phyloP scores from a whole-genome alignment of 129 eudicot genomes.

The Flaveria robusta region DNA sequence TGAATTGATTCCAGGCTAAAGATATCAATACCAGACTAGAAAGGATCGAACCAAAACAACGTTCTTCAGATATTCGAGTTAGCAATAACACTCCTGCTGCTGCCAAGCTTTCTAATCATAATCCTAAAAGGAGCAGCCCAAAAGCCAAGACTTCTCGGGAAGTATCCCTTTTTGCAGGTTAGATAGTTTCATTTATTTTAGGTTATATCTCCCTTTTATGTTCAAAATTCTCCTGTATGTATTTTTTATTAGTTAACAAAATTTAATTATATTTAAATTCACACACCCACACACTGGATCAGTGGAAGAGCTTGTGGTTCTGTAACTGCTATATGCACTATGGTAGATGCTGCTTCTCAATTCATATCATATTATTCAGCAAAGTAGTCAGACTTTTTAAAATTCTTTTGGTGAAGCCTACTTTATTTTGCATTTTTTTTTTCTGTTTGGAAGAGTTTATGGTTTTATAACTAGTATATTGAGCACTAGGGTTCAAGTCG shows the following conservation, averaged over 20 bases:
- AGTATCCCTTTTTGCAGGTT: conserved; percentile 89
- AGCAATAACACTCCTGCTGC: conserved; percentile 51
- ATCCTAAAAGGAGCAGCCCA: conserved; percentile 84
- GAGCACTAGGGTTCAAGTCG: not conserved
- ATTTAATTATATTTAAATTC: not conserved
- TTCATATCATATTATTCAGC: not conserved
- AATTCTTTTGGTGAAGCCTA: not conserved
- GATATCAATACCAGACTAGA: conserved; percentile 93
- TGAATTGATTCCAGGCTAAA: conserved; percentile 55
- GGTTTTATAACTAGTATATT: not conserved
- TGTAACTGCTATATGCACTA: not conserved
- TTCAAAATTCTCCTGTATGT: not conserved
- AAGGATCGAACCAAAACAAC: conserved; percentile 79
- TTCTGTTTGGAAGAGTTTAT: conserved; percentile 5
- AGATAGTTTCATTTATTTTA: conserved; percentile 5
- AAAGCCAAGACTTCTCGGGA: conserved; percentile 81
- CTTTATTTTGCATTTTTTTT: not conserved
- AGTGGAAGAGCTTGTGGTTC: conserved; percentile 4
- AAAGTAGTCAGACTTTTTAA: not conserved
- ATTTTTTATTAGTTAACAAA: conserved; percentile 5
- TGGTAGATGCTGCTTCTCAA: not conserved
- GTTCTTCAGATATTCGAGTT: conserved; percentile 55
- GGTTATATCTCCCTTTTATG: not conserved
- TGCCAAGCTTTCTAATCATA: conserved; percentile 49
- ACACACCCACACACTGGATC: conserved; percentile 5